Conservation (phyloP, 768 basidiomycete genomes). For the Russula dissimulans region DNA sequence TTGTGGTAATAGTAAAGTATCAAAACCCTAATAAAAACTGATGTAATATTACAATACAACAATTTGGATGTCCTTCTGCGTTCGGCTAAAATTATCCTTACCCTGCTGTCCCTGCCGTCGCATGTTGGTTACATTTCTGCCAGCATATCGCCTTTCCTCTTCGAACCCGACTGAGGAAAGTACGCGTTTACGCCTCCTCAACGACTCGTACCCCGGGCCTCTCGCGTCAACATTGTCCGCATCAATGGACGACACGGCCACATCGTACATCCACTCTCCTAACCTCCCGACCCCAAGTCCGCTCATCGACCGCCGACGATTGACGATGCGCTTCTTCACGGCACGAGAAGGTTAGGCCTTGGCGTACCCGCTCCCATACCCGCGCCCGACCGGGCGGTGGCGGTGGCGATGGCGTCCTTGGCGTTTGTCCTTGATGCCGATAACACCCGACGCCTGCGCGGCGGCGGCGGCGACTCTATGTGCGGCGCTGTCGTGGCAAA, state of each 20-base stretch:
- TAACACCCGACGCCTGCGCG: not conserved
- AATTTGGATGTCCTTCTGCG: not conserved
- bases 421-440: slow-evolving; percentile 4
- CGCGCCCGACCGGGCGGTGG: not conserved
- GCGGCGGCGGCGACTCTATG: not conserved
- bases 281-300: slow-evolving; percentile 7
- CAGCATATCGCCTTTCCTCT: slow-evolving; percentile 1
- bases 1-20: too few species aligned
- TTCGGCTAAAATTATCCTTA: too few species aligned
- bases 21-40: too few species aligned
- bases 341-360: slow-evolving; percentile 10
- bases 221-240: slow-evolving; percentile 4
- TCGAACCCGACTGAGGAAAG: slow-evolving; percentile 12
- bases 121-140: not conserved
- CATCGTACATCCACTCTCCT: slow-evolving; percentile 19
- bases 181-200: slow-evolving; percentile 17
- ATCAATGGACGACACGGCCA: slow-evolving; percentile 14
- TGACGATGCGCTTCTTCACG: slow-evolving; percentile 19
- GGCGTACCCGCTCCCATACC: not conserved
- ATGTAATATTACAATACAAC: too few species aligned
- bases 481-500: not conserved
- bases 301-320: slow-evolving; percentile 17
- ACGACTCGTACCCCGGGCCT: not conserved
- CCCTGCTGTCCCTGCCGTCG: not conserved
- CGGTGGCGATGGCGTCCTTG: not conserved